Conservation (phyloP, 768 basidiomycete genomes). For the Cystofilobasidium capitatum region DNA sequence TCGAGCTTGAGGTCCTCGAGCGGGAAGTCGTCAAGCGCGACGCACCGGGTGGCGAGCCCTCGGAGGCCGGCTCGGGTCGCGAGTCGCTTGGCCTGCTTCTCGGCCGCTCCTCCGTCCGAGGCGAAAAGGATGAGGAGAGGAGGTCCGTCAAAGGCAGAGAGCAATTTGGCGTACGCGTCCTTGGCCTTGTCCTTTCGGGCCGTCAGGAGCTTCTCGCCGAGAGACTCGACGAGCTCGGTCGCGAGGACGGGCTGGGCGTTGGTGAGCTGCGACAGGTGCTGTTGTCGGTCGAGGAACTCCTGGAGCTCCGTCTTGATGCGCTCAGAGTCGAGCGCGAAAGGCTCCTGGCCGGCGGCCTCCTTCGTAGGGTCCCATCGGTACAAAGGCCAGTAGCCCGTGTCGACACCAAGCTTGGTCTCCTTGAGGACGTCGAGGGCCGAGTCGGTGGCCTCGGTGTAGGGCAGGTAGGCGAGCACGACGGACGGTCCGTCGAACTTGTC, state of each 20-base stretch:
- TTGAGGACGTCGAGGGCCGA: conserved; percentile 84
- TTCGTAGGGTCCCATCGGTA: conserved; percentile 95
- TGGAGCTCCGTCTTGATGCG: conserved; percentile 85
- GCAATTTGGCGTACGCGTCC: conserved; percentile 70
- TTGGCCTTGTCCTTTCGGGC: conserved; percentile 71
- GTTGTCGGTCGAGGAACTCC: conserved; percentile 89
- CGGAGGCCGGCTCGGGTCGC: conserved; percentile 71
- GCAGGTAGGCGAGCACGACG: conserved; percentile 87
- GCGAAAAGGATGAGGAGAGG: conserved; percentile 85
- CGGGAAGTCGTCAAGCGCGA: conserved; percentile 70
- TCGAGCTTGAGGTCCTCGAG: conserved; percentile 66
- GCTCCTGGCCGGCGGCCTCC: conserved; percentile 62
- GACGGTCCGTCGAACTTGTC: conserved; percentile 82
- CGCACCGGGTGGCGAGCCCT: conserved; percentile 64
- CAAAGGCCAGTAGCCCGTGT: conserved; percentile 93
- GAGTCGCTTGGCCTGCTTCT: conserved; percentile 87
- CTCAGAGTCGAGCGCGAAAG: conserved; percentile 87
- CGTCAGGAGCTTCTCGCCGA: conserved; percentile 74
- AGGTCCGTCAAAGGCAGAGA: conserved; percentile 76
- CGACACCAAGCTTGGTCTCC: conserved; percentile 93
- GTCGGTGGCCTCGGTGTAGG: conserved; percentile 63
- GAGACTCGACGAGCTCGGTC: conserved; percentile 66
- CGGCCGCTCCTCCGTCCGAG: conserved; percentile 88
- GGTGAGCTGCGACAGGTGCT: conserved; percentile 88
- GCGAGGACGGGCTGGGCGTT: conserved; percentile 61